phyloP scores from a whole-genome alignment of 2,329 filamentous ascomycete species.

The Scytalidium sp. region DNA sequence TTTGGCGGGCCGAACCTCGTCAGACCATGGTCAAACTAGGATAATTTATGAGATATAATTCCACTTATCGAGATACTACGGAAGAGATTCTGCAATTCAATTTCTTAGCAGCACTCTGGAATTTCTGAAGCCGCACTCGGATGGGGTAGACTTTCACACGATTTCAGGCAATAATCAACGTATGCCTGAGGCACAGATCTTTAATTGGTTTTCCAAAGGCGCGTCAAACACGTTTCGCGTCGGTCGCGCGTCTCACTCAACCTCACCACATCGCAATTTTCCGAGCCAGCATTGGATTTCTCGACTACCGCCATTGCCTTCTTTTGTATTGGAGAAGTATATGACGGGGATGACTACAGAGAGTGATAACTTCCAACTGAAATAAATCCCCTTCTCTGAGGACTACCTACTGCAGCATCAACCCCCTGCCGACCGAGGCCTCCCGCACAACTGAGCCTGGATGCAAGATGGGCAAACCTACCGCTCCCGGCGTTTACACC shows the following conservation, averaged over 20 bases:
- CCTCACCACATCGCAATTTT: background rate
- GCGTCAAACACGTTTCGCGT: background rate
- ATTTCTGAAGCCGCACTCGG: too few species aligned
- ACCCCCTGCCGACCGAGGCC: background rate
- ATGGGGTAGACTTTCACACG: too few species aligned
- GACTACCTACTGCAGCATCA: background rate
- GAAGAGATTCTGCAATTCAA: background rate
- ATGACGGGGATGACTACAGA: background rate
- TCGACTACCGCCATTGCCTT: background rate
- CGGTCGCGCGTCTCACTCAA: background rate
- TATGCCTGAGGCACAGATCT: background rate
- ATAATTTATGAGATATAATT: too few species aligned
- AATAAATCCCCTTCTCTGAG: background rate
- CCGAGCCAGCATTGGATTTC: background rate
- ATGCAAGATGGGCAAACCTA: slow-evolving; percentile 27
- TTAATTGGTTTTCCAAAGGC: background rate
- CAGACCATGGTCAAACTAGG: too few species aligned
- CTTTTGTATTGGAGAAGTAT: background rate
- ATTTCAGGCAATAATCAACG: too few species aligned
- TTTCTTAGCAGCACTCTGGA: too few species aligned
- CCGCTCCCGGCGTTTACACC: slow-evolving; percentile 51
- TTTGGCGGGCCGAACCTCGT: too few species aligned
- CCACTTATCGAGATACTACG: background rate
- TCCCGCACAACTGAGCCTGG: background rate
- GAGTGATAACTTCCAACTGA: background rate